phyloP scores from a whole-genome alignment of 129 eudicot species.

The Lactuca sativa region DNA sequence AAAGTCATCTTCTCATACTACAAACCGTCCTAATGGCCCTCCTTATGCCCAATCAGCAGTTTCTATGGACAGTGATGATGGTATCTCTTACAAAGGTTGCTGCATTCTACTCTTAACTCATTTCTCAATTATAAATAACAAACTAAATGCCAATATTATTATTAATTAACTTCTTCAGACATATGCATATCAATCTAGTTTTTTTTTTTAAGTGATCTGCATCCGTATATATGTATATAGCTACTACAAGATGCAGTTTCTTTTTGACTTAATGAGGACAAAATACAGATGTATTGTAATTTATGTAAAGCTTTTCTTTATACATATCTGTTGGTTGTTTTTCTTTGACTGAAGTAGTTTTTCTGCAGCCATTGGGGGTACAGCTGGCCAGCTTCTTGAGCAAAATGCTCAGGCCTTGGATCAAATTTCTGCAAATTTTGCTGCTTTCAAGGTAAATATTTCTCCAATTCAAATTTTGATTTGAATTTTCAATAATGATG shows the following conservation, averaged over 20 bases:
- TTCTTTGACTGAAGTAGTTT: slow-evolving; percentile 22
- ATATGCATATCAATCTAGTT: too few species aligned
- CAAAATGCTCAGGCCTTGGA: slow-evolving; percentile 69
- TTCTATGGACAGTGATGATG: slow-evolving; percentile 83
- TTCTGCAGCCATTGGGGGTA: slow-evolving; percentile 68
- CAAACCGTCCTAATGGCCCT: slow-evolving; percentile 76
- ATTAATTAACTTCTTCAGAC: too few species aligned
- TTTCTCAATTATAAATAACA: background rate
- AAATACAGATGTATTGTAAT: too few species aligned
- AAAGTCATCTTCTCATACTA: slow-evolving; percentile 63
- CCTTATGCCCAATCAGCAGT: slow-evolving; percentile 70
- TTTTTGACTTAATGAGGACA: background rate
- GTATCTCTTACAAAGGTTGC: slow-evolving; percentile 77
- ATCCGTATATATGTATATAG: too few species aligned
- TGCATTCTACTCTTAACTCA: background rate
- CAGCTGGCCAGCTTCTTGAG: slow-evolving; percentile 76
- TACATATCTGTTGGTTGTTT: background rate
- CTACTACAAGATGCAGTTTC: background rate
- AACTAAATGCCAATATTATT: background rate
- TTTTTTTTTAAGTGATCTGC: too few species aligned
- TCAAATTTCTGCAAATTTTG: slow-evolving; percentile 71
- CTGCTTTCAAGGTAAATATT: slow-evolving; percentile 56
- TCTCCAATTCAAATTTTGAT: background rate
- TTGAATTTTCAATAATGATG: too few species aligned
- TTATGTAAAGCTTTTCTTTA: too few species aligned